Evolutionary conservation across 768 basidiomycete genomes (phyloP), one percentile per base, ranked within the genome.

Genomic region (Leccinum uliginosum): DNA sequence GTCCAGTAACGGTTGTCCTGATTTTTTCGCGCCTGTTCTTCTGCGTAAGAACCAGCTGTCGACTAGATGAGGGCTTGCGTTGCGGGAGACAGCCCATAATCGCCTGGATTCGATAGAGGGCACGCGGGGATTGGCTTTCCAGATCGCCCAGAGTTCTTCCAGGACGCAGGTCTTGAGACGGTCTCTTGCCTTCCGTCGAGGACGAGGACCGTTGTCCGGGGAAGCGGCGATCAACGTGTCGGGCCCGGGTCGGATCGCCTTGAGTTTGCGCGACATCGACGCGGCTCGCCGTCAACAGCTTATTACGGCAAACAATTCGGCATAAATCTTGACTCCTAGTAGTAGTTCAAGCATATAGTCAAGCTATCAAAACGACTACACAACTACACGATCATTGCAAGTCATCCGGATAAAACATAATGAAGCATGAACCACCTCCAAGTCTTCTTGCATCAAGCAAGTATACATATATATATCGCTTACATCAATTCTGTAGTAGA

Each of bases 121-220:
- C 3, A 71, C 59, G 40, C 71, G 70, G 9, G 62, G 68, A 51
- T 73, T 50, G 8, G 57, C 50, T 40, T 32, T 62, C 69, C 71
- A 71, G 40, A 71, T 71, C 4, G 53, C 62, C 67, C 67, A 69
- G 23, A 71, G 71, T 17, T 71, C 69, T 43, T 54, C 29, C 19
- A 69, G 56, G 40, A 59, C 46, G 1, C 55, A 54, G 19, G 14
- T n/a, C 17, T 35, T 2, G 44, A 67, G 62, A 48, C 48, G 54
- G 19, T 67, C 65, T 45, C 51, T 57, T 12, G 12, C 24, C 6
- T 24, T 43, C 21, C 47, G 65, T 24, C 32, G 38, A 34, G 30
- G 57, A 24, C 55, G 63, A 21, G 34, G 11, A 5, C 34, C 29
- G 34, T 29, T 23, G 54, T 34, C 50, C 35, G 55, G 27, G 6